Conservation (phyloP, 108 stramenopile species). For the Cylindrotheca closterium region DNA sequence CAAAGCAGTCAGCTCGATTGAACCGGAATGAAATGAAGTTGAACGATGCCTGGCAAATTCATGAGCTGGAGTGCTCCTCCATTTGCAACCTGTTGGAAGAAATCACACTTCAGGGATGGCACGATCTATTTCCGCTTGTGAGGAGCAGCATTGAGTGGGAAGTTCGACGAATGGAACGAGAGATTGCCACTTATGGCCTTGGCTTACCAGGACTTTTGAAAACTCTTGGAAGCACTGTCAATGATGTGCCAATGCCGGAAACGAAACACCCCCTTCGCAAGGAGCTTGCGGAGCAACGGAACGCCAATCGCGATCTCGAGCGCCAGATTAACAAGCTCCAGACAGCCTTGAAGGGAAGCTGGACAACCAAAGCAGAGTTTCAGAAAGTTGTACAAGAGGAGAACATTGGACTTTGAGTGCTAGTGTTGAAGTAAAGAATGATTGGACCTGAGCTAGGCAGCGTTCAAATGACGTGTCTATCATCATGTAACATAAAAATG, state of each 20-base stretch:
- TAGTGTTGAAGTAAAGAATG: too few relatives aligned
- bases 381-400: too few relatives aligned
- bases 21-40: constrained; percentile 33
- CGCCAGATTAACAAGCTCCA: background rate
- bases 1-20: constrained; percentile 11
- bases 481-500: too few relatives aligned
- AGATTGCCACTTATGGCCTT: background rate
- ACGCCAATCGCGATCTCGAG: background rate
- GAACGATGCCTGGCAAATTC: constrained; percentile 2
- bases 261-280: background rate
- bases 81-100: constrained; percentile 25
- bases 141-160: background rate
- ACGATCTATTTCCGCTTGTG: constrained; percentile 15
- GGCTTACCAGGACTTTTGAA: background rate
- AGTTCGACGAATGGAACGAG: background rate
- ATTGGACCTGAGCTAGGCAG: too few relatives aligned
- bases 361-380: background rate
- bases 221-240: background rate
- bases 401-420: too few relatives aligned
- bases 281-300: background rate
- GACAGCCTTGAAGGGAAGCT: background rate
- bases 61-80: constrained; percentile 10
- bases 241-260: background rate
- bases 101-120: constrained; percentile 22
- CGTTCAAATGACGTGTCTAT: too few relatives aligned